These are phyloP conservation scores for Monosporascus sp. DNA, from an alignment of 2,329 filamentous ascomycete genomes.

Conservation along the genomic window DNA sequence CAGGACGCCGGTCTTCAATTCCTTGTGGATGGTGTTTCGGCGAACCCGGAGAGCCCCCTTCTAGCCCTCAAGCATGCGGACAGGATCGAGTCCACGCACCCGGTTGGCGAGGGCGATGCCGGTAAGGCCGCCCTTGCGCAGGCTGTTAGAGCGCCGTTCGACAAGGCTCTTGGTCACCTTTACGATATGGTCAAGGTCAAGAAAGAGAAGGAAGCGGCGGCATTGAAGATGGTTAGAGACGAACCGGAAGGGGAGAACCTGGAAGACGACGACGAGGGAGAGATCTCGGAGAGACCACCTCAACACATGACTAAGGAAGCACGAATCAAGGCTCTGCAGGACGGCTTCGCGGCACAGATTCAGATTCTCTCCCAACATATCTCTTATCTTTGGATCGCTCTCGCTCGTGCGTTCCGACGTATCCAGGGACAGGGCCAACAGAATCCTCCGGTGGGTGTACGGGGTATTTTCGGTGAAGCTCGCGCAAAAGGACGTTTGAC, in stretches of 20 bases:
- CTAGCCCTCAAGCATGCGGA: constrained; percentile 88
- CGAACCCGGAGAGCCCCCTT: constrained; percentile 90
- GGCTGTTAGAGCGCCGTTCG: constrained; percentile 77
- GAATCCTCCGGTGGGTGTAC: constrained; percentile 60
- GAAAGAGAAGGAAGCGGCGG: constrained; percentile 57
- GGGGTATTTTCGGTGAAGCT: constrained; percentile 85
- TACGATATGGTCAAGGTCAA: constrained; percentile 78
- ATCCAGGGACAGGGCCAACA: constrained; percentile 80
- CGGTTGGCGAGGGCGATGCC: constrained; percentile 72
- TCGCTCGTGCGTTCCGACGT: constrained; percentile 90
- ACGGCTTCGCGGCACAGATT: constrained; percentile 67
- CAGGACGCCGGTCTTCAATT: constrained; percentile 66
- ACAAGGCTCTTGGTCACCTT: constrained; percentile 77
- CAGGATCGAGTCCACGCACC: constrained; percentile 73
- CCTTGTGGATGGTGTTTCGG: constrained; percentile 73
- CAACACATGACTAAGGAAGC: constrained; percentile 59
- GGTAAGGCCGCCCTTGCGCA: constrained; percentile 70
- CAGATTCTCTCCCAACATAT: constrained; percentile 77
- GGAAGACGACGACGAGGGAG: constrained; percentile 49
- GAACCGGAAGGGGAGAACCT: constrained; percentile 25
- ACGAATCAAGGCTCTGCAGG: constrained; percentile 56
- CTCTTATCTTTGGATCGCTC: constrained; percentile 89
- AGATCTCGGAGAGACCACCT: constrained; percentile 33
- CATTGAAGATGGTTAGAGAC: constrained; percentile 46
- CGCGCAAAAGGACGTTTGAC: constrained; percentile 82